These are phyloP conservation scores for Cutaneotrichosporon sp. DNA, from an alignment of 1,284 basidiomycete genomes.

Conservation along the genomic window DNA sequence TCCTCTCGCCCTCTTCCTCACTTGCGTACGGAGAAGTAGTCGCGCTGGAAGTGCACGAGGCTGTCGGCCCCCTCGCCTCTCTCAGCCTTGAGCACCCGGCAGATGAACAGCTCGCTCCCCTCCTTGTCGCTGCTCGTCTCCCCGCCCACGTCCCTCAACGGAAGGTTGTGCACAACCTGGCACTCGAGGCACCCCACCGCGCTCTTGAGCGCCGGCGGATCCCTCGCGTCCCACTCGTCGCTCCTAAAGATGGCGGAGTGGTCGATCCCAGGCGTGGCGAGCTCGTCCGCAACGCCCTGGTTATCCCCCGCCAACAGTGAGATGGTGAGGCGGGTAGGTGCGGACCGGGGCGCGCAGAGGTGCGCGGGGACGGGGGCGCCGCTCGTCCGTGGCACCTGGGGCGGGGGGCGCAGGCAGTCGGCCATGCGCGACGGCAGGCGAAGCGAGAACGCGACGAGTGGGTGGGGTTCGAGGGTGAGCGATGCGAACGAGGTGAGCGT, in stretches of 20 bases:
- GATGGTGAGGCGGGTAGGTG: constrained; percentile 29
- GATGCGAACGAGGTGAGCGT: constrained; percentile 90
- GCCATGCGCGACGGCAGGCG: constrained; percentile 87
- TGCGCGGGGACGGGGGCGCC: neutral
- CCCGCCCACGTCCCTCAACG: constrained; percentile 26
- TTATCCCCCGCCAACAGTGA: constrained; percentile 37
- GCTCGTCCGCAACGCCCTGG: constrained; percentile 34
- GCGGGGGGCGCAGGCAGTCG: constrained; percentile 57
- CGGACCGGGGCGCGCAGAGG: constrained; percentile 2
- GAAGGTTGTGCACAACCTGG: constrained; percentile 33
- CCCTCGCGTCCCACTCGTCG: constrained; percentile 23
- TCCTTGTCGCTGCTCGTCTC: constrained; percentile 11
- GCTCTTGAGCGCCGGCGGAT: constrained; percentile 24
- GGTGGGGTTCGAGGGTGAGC: constrained; percentile 82
- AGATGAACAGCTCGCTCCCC: constrained; percentile 51
- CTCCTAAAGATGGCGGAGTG: constrained; percentile 34
- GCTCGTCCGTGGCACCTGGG: neutral
- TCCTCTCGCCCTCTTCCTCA: too few relatives aligned
- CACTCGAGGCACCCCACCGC: constrained; percentile 34
- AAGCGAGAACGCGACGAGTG: constrained; percentile 82
- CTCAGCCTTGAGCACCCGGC: constrained; percentile 37
- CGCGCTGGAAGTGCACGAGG: constrained; percentile 41
- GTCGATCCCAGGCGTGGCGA: constrained; percentile 34
- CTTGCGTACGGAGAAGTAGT: constrained; percentile 26
- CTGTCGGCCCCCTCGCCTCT: constrained; percentile 25